Conservation (phyloP, 805 yeast genomes). For the Pichia nanzhaoensis region DNA sequence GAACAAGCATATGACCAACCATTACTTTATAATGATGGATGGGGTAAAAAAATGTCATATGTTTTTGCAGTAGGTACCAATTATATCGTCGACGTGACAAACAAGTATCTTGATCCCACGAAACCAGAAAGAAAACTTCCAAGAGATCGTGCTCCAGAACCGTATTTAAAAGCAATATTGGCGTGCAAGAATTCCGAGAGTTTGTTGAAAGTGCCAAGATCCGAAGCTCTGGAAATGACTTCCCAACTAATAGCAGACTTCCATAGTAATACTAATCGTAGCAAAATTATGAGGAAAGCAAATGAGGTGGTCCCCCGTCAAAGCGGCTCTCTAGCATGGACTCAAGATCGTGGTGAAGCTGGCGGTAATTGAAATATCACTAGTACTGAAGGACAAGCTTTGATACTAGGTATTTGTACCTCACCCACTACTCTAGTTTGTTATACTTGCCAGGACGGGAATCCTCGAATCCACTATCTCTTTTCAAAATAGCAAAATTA, state of each 20-base stretch:
- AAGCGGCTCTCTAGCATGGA: constrained; percentile 77
- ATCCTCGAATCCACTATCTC: too few species aligned
- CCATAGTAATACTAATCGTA: not conserved
- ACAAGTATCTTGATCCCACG: constrained; percentile 47
- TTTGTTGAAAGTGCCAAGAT: not conserved
- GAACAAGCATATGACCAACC: constrained; percentile 86
- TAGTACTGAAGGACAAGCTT: too few species aligned
- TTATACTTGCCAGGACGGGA: too few species aligned
- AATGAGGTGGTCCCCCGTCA: constrained; percentile 57
- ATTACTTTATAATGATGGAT: constrained; percentile 63
- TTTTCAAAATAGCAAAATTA: too few species aligned
- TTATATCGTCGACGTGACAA: constrained; percentile 64
- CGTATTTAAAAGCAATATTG: constrained; percentile 32
- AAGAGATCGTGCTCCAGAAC: constrained; percentile 39
- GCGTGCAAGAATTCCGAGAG: constrained; percentile 28
- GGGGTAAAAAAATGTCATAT: constrained; percentile 94
- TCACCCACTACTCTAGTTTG: too few species aligned
- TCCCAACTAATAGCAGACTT: constrained; percentile 10
- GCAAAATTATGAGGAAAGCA: not conserved
- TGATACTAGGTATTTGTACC: too few species aligned
- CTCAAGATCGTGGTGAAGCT: constrained; percentile 67
- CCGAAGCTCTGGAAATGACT: constrained; percentile 3
- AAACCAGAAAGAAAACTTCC: constrained; percentile 36
- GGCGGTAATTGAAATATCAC: too few species aligned
- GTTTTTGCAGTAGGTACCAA: constrained; percentile 60